Conservation (phyloP, 306 rosid species). For the Quercus ilex region DNA sequence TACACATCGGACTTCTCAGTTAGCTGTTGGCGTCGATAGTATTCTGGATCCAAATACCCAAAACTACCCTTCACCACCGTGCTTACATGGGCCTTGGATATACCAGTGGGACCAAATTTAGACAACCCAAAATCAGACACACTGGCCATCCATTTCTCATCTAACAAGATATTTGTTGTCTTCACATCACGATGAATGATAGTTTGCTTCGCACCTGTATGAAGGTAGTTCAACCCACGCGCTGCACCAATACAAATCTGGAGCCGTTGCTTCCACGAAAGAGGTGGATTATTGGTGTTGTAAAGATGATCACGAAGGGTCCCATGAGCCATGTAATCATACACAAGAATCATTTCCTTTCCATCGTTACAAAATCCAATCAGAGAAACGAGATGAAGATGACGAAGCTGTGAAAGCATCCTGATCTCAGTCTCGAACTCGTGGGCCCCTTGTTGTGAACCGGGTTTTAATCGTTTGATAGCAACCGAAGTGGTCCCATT, state of each 20-base stretch:
- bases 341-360: conserved; percentile 34
- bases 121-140: conserved; percentile 31
- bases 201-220: neutral
- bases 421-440: conserved; percentile 39
- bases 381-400: conserved; percentile 29
- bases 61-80: conserved; percentile 27
- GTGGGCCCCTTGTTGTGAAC: conserved; percentile 32
- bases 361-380: conserved; percentile 25
- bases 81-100: conserved; percentile 17
- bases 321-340: conserved; percentile 31
- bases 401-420: conserved; percentile 11
- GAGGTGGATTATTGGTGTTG: conserved; percentile 8
- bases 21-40: neutral
- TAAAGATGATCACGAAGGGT: conserved; percentile 31
- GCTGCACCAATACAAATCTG: conserved; percentile 8
- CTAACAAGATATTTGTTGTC: conserved; percentile 22
- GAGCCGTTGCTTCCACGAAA: conserved; percentile 20
- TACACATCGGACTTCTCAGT: conserved; percentile 32
- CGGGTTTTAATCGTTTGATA: conserved; percentile 31
- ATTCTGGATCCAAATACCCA: conserved; percentile 37
- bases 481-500: conserved; percentile 16
- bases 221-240: conserved; percentile 24
- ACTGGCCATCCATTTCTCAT: conserved; percentile 22
- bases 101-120: neutral
- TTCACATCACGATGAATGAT: conserved; percentile 34